Conservation (phyloP, 2,329 filamentous ascomycete species). For the Clonostachys rhizophaga region DNA sequence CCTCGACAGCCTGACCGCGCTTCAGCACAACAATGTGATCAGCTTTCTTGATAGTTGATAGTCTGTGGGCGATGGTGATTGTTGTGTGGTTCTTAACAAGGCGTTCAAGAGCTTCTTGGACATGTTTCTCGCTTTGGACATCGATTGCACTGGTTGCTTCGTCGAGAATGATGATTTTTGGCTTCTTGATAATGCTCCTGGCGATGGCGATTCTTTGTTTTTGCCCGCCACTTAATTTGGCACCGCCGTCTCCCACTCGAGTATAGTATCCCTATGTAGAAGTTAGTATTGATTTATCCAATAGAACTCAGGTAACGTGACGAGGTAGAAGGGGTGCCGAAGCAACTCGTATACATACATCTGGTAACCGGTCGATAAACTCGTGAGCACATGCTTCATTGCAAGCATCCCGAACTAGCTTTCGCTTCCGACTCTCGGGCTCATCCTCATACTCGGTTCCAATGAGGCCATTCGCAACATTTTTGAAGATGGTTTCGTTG, state of each 20-base stretch:
- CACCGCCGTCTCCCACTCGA: too few relatives aligned
- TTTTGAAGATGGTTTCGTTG: conserved; percentile 59
- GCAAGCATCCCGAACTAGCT: conserved; percentile 60
- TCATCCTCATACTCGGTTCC: conserved; percentile 47
- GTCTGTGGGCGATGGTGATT: conserved; percentile 61
- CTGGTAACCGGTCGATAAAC: conserved; percentile 60
- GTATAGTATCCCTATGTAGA: too few relatives aligned
- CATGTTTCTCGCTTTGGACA: conserved; percentile 59
- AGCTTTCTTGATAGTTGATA: conserved; percentile 50
- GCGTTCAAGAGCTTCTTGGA: conserved; percentile 56
- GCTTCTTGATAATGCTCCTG: conserved; percentile 62
- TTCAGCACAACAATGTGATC: conserved; percentile 59
- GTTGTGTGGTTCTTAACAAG: conserved; percentile 41
- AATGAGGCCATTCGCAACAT: conserved; percentile 56
- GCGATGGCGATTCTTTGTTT: conserved; percentile 71
- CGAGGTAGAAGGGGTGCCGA: neutral
- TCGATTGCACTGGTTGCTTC: conserved; percentile 66
- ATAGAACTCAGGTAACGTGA: neutral
- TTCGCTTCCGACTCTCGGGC: conserved; percentile 47
- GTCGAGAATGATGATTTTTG: conserved; percentile 64
- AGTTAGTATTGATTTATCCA: neutral
- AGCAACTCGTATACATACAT: conserved; percentile 24
- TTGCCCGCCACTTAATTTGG: conserved; percentile 50
- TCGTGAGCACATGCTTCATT: conserved; percentile 65
- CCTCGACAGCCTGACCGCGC: conserved; percentile 41